phyloP scores from a whole-genome alignment of 768 basidiomycete genomes.

The Podaxis rugospora region DNA sequence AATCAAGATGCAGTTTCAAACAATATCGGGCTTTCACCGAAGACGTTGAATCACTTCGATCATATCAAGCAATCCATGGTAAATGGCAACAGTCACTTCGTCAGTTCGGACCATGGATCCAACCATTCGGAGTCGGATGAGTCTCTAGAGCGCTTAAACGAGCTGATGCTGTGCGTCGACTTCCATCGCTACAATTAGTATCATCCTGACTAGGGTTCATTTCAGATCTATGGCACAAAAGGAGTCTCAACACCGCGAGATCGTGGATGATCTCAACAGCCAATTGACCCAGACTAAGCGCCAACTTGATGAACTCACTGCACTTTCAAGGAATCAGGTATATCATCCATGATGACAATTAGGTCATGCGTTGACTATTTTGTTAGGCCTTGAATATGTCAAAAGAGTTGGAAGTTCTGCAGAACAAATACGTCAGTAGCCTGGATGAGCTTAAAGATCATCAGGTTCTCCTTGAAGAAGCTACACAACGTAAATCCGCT shows the following conservation, averaged over 20 bases:
- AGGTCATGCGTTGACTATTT: not conserved
- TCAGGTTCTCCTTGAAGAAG: slow-evolving; percentile 48
- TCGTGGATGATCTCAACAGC: slow-evolving; percentile 65
- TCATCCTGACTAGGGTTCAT: slow-evolving; percentile 11
- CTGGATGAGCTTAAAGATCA: slow-evolving; percentile 25
- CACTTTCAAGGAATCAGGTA: slow-evolving; percentile 84
- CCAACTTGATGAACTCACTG: slow-evolving; percentile 77
- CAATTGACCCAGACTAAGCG: slow-evolving; percentile 68
- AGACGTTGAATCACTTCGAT: slow-evolving; percentile 70
- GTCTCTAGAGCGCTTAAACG: slow-evolving; percentile 76
- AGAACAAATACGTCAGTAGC: slow-evolving; percentile 39
- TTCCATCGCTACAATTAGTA: not conserved
- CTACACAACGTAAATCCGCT: slow-evolving; percentile 52
- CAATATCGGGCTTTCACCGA: slow-evolving; percentile 54
- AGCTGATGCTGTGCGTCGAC: slow-evolving; percentile 80
- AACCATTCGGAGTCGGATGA: slow-evolving; percentile 57
- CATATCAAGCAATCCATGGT: slow-evolving; percentile 68
- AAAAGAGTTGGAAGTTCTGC: slow-evolving; percentile 74
- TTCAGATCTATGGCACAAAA: slow-evolving; percentile 95
- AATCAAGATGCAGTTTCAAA: slow-evolving; percentile 20
- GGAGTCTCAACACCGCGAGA: slow-evolving; percentile 83
- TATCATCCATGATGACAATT: slow-evolving; percentile 11
- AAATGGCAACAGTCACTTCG: slow-evolving; percentile 34
- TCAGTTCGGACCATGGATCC: slow-evolving; percentile 31
- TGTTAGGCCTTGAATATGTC: slow-evolving; percentile 81